Percentiles rank a stretch among this genome's conserved stretches.
These are phyloP conservation scores for Solanum chacoense DNA, from an alignment of 305 asterid genomes.

Conservation along the genomic window DNA sequence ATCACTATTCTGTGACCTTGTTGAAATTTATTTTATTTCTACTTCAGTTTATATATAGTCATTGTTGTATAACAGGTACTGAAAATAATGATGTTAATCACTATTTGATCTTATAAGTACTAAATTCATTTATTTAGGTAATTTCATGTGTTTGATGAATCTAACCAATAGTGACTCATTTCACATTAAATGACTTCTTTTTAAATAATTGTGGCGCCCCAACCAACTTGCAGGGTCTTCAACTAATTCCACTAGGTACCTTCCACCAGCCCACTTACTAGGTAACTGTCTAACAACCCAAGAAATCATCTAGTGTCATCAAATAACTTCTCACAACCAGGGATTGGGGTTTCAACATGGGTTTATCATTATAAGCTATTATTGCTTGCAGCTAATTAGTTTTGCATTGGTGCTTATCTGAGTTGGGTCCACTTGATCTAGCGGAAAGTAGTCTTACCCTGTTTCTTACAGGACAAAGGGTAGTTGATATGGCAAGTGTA, in stretches of 20 bases:
- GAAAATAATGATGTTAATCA: not conserved
- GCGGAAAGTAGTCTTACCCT: not conserved
- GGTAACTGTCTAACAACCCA: not conserved
- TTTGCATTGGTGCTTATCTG: not conserved
- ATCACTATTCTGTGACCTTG: not conserved
- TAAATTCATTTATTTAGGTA: not conserved
- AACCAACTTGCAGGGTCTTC: not conserved
- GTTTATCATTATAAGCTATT: not conserved
- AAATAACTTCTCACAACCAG: not conserved
- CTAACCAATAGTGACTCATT: not conserved
- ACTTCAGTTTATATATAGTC: not conserved
- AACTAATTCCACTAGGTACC: not conserved
- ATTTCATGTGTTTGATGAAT: not conserved
- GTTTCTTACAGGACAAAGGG: not conserved
- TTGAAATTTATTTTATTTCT: not conserved
- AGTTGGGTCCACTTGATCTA: not conserved
- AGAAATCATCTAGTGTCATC: not conserved
- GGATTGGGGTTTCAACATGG: not conserved
- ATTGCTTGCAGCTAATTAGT: not conserved
- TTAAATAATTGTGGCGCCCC: not conserved
- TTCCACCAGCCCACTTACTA: not conserved
- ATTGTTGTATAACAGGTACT: not conserved
- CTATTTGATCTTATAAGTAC: not conserved
- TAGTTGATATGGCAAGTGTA: not conserved
- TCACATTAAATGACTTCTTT: not conserved